These are phyloP conservation scores for Debaryomycetaceae sp. DNA, from an alignment of 1,139 yeast species.

Conservation along the genomic window DNA sequence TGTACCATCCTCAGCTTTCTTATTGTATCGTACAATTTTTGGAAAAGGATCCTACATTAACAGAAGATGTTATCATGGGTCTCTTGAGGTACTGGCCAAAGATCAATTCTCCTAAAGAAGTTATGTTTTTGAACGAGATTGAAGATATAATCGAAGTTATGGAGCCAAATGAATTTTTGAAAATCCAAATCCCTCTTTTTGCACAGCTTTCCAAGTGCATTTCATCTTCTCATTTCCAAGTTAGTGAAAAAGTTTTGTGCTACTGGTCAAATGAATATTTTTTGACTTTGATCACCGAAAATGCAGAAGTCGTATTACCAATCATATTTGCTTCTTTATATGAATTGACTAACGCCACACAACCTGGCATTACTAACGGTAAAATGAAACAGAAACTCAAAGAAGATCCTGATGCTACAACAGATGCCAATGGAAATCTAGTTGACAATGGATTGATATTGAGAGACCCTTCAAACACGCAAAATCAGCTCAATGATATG, in stretches of 20 bases:
- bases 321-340: slow-evolving; percentile 87
- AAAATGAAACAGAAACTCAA: slow-evolving; percentile 41
- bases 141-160: slow-evolving; percentile 96
- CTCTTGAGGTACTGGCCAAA: slow-evolving; percentile 96
- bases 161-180: slow-evolving; percentile 88
- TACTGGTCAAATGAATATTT: slow-evolving; percentile 96
- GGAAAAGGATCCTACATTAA: slow-evolving; percentile 87
- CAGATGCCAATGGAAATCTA: slow-evolving; percentile 47
- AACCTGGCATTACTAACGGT: slow-evolving; percentile 50
- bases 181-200: slow-evolving; percentile 89
- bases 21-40: slow-evolving; percentile 95
- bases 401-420: slow-evolving; percentile 40
- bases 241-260: slow-evolving; percentile 89
- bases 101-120: slow-evolving; percentile 90
- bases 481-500: slow-evolving; percentile 25
- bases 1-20: slow-evolving; percentile 95
- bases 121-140: slow-evolving; percentile 90
- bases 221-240: slow-evolving; percentile 95
- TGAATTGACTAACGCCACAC: slow-evolving; percentile 64
- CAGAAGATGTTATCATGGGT: slow-evolving; percentile 95
- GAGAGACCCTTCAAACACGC: slow-evolving; percentile 19
- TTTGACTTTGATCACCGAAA: slow-evolving; percentile 82
- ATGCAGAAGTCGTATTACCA: slow-evolving; percentile 88
- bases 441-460: slow-evolving; percentile 39
- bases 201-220: slow-evolving; percentile 94